phyloP scores from a whole-genome alignment of 495 filamentous ascomycete species.

The Lasiosphaeria hispida region DNA sequence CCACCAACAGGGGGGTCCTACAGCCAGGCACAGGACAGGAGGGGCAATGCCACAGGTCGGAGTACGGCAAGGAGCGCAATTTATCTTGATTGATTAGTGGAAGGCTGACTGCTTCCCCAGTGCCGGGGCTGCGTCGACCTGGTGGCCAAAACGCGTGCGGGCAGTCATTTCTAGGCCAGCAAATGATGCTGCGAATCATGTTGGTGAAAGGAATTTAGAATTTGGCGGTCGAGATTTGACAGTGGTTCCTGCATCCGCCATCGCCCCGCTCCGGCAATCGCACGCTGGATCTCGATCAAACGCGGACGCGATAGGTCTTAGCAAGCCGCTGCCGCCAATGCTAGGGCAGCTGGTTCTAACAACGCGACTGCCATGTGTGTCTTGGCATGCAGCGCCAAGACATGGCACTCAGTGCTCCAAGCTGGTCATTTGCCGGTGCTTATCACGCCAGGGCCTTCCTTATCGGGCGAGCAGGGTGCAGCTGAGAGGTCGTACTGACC shows the following conservation, averaged over 20 bases:
- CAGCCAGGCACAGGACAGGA: too few relatives aligned
- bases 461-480: neutral
- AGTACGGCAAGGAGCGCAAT: too few relatives aligned
- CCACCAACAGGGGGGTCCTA: too few relatives aligned
- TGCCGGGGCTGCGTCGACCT: too few relatives aligned
- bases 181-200: neutral
- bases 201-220: neutral
- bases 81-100: too few relatives aligned
- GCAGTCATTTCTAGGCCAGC: neutral
- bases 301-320: too few relatives aligned
- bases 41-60: too few relatives aligned
- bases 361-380: neutral
- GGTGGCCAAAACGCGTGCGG: too few relatives aligned
- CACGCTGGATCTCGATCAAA: neutral
- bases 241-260: conserved; percentile 2
- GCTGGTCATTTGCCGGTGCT: conserved; percentile 2
- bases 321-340: too few relatives aligned
- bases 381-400: neutral
- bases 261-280: neutral
- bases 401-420: neutral
- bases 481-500: neutral
- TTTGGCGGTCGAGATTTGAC: neutral
- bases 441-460: neutral
- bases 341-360: too few relatives aligned
- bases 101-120: too few relatives aligned